These are phyloP conservation scores for Kwoniella bestiolae DNA, from an alignment of 768 basidiomycete genomes.

Conservation along the genomic window DNA sequence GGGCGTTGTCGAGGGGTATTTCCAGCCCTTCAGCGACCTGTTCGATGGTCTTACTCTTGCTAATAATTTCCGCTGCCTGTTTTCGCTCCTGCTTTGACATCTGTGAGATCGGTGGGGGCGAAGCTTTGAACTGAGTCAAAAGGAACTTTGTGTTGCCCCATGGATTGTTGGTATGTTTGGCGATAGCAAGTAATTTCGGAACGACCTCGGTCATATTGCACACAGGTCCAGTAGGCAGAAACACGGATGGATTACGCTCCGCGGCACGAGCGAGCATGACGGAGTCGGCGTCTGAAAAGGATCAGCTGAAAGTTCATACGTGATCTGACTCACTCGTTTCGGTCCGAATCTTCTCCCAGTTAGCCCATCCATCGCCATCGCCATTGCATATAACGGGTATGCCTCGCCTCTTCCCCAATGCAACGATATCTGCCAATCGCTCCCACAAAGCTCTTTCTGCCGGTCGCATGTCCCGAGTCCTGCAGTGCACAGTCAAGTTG, in stretches of 20 bases:
- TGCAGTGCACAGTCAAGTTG: conserved; percentile 90
- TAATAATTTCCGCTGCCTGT: conserved; percentile 63
- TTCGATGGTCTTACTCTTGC: conserved; percentile 64
- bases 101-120: conserved; percentile 61
- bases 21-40: conserved; percentile 40
- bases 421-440: conserved; percentile 80
- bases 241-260: conserved; percentile 88
- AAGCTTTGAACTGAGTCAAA: conserved; percentile 76
- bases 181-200: conserved; percentile 62
- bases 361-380: conserved; percentile 79
- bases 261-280: conserved; percentile 97
- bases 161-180: conserved; percentile 74
- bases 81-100: conserved; percentile 67
- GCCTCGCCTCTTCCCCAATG: conserved; percentile 76
- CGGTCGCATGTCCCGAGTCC: conserved; percentile 88
- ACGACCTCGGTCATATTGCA: conserved; percentile 75
- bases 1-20: conserved; percentile 24
- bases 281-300: conserved; percentile 72
- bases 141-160: conserved; percentile 89
- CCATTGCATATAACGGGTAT: conserved; percentile 95
- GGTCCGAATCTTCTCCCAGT: conserved; percentile 73
- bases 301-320: conserved; percentile 2
- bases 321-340: conserved; percentile 67
- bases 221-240: conserved; percentile 65
- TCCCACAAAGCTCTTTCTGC: conserved; percentile 77